Percentiles rank a stretch among this genome's conserved stretches.
phyloP scores from a whole-genome alignment of 2,329 filamentous ascomycete species.

The Fusarium vanettenii region DNA sequence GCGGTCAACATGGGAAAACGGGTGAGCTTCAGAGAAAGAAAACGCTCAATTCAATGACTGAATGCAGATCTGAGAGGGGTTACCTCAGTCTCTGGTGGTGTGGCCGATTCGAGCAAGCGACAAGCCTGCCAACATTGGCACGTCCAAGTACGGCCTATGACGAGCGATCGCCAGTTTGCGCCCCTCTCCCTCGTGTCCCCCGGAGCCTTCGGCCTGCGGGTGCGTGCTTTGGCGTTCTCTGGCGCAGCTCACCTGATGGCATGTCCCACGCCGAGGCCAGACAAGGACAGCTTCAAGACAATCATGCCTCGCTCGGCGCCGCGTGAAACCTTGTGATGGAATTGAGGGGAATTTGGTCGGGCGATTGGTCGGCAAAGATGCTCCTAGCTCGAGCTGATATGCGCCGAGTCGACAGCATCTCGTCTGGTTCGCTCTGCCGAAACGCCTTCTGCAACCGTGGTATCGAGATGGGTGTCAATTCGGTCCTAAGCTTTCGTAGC shows the following conservation, averaged over 20 bases:
- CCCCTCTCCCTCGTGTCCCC: constrained; percentile 30
- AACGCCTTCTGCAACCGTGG: constrained; percentile 20
- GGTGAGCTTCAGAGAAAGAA: background rate
- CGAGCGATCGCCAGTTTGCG: constrained; percentile 40
- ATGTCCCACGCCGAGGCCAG: constrained; percentile 8
- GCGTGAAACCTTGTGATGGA: constrained; percentile 43
- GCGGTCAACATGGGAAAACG: background rate
- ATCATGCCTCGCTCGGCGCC: constrained; percentile 9
- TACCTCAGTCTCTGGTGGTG: constrained; percentile 3
- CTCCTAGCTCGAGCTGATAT: constrained; percentile 20
- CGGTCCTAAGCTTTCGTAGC: background rate
- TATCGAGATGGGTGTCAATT: constrained; percentile 33
- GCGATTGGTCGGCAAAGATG: constrained; percentile 25
- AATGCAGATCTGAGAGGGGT: constrained; percentile 14
- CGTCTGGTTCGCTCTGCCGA: background rate
- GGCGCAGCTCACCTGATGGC: constrained; percentile 43
- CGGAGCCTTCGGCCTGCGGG: constrained; percentile 42
- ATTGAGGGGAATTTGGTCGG: constrained; percentile 38
- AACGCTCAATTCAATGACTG: background rate
- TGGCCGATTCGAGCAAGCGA: constrained; percentile 25
- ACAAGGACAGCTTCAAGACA: constrained; percentile 10
- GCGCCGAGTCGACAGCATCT: constrained; percentile 15
- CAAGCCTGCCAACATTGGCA: constrained; percentile 23
- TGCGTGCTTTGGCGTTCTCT: constrained; percentile 37
- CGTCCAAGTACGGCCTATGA: constrained; percentile 33